Base-by-base conservation (phyloP, 1,139 yeast species). In the Hemisphaericaspora subhashii region DNA sequence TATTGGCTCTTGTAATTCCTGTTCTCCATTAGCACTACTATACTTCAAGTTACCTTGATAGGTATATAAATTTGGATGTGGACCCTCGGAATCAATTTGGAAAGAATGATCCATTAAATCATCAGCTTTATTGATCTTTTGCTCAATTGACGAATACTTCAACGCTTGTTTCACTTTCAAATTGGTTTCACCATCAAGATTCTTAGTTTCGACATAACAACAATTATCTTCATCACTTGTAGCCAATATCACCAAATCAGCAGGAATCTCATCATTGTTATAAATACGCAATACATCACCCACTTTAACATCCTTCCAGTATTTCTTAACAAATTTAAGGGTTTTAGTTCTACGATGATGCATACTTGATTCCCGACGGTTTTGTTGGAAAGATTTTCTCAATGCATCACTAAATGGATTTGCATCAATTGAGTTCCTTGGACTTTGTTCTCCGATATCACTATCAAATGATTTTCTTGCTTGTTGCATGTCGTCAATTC, bases 121-220 rank as follows among this genome's bases (percentile, higher is more conserved):
- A 40, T 67, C 68, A 7, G 80, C 77, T 33, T 57, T 64, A 32
- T 47, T 53, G 28, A 70, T 62, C 37, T 60, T 60, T n/a, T 55
- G 45, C 10, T 60, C 61, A 28, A 54, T 61, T 21, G 62, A 57
- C 12, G 70, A 68, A 47, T 70, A 74, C 41, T 72, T 66, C 43
- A 78, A 53, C 3, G 81, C 68, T 44, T 67, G 72, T 51, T 72
- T 74, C n/a, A 69, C 74, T 53, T 77, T 78, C 50, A 78, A 62
- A 49, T 78, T 78, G 3, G 83, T 78, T 57, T 78, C 83, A 53
- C 83, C 83, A 55, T 78, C 83, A 39, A 78, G 60, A 50, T 78
- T 78, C 50, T 77, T 78, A 1, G 83, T 78, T 53, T 78, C 83
- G 13, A 77, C 76, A 47, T 69, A 76, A 57, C 82, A 77, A 36